These are phyloP conservation scores for Asclepias syriaca DNA, from an alignment of 257 asterid species.

Conservation along the genomic window DNA sequence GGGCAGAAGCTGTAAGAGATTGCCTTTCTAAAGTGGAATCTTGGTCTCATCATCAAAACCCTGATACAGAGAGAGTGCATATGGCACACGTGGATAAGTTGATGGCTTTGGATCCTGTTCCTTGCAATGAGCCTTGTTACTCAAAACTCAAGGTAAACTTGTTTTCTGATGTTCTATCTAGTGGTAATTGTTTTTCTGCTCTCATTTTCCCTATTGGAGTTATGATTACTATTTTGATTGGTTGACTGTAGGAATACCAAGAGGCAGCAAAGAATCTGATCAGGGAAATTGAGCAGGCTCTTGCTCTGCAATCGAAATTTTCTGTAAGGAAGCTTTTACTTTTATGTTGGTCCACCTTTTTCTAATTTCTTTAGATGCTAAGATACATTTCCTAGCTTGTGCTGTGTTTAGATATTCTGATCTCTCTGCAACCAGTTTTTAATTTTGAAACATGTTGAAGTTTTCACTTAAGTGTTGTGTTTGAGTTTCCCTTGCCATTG, in stretches of 20 bases:
- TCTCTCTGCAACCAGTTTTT: constrained; percentile 5
- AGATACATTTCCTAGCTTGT: neutral
- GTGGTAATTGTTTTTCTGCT: neutral
- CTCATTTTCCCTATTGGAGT: neutral
- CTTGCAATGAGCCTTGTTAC: constrained; percentile 58
- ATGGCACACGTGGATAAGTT: constrained; percentile 54
- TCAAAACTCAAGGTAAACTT: constrained; percentile 56
- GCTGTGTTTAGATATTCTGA: neutral
- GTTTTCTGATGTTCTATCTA: constrained; percentile 11
- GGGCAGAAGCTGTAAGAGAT: constrained; percentile 63
- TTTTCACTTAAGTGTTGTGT: constrained; percentile 3
- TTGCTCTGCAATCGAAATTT: constrained; percentile 34
- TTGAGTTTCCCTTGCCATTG: neutral
- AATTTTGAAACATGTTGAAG: constrained; percentile 1
- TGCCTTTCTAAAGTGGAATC: constrained; percentile 56
- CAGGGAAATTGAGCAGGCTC: constrained; percentile 60
- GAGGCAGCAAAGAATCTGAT: constrained; percentile 54
- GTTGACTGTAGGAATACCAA: constrained; percentile 47
- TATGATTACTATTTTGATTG: constrained; percentile 9
- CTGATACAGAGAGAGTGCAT: constrained; percentile 40
- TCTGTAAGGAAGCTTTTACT: constrained; percentile 46
- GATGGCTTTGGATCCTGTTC: constrained; percentile 43
- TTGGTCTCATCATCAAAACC: constrained; percentile 40
- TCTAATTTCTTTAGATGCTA: neutral
- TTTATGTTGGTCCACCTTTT: constrained; percentile 13